Evolutionary conservation across 331 rosid genomes (phyloP).

Genomic region (Saraca asoca): DNA sequence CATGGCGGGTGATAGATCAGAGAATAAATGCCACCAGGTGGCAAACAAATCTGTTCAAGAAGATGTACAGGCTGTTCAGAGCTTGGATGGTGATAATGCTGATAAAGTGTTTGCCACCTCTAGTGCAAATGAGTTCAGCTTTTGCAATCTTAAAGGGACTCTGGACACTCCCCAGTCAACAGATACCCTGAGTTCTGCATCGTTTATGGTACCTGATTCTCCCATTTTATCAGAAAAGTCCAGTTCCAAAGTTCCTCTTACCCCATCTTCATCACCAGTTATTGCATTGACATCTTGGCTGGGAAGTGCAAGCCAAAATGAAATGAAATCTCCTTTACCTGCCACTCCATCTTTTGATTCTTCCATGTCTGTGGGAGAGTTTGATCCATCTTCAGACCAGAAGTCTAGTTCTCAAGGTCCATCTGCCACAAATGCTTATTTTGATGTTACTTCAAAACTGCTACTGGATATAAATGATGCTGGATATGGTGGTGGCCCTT

Average conservation of each 20-base stretch:
- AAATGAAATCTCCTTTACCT: constrained; percentile 55
- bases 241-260: constrained; percentile 52
- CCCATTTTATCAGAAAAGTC: constrained; percentile 90
- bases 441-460: constrained; percentile 69
- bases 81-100: constrained; percentile 65
- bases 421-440: constrained; percentile 60
- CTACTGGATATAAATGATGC: constrained; percentile 85
- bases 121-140: constrained; percentile 63
- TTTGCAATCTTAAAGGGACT: constrained; percentile 51
- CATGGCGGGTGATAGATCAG: constrained; percentile 52
- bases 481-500: constrained; percentile 99
- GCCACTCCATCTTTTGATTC: constrained; percentile 77
- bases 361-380: constrained; percentile 54
- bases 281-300: constrained; percentile 86
- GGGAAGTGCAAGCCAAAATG: constrained; percentile 67
- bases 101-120: constrained; percentile 73
- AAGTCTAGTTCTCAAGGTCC: constrained; percentile 66
- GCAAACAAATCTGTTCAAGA: constrained; percentile 49
- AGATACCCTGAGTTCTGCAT: constrained; percentile 75
- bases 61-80: constrained; percentile 55
- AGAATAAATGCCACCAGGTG: constrained; percentile 44
- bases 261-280: constrained; percentile 63
- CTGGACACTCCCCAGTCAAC: constrained; percentile 49
- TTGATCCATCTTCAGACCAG: constrained; percentile 67
- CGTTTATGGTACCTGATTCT: constrained; percentile 66